Evolutionary conservation across 2,329 filamentous ascomycete genomes (phyloP), one percentile per base, ranked within the genome.

Genomic region (Aspergillus fumigatiaffinis): DNA sequence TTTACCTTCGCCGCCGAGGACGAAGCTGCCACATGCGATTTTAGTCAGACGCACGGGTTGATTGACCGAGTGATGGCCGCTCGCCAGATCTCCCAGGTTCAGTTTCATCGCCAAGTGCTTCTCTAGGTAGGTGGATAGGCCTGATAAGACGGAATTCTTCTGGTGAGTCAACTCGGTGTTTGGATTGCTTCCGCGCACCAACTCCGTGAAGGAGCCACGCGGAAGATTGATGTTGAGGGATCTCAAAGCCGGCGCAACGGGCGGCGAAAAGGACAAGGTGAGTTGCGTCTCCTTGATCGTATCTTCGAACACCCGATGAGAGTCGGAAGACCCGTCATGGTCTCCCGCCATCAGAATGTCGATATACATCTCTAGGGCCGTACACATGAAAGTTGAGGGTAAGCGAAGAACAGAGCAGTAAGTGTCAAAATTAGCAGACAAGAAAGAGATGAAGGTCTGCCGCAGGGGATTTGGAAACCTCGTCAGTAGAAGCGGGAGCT

Each of bases 391-490:
- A 7, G 63, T 58, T 0, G 79, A 76, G 0, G 77, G 68, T 3
- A 83, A 72, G 4, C 69, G 71, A 25, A 83, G 60, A 4, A 76
- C 67, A 5, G 77, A 75, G 49, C 77, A 73, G 58, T 79, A 79
- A 3, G 78, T 73, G 60, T 84, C 81, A 64, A 84, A 84, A 56
- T 72, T 77, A 1, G 77, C 71, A 4, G 74, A 69, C 14, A 84
- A 64, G 63, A 83, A 83, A 14, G 77, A 68, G 52, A 81, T 66
- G 53, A 84, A 76, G 2, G 74, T 73, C 41, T 81, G 78, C 4
- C 81, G 76, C 10, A 83, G 68, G 0, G 76, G 68, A 35, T 73
- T 79, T 1, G 82, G 81, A 66, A 83, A 77, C 57, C 79, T 79
- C 3, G 80, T 77, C 44, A 84, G 66, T 14, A 84, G 69, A 14